phyloP scores from a whole-genome alignment of 176 grass and related monocot genomes.

The Aegilops longissima region DNA sequence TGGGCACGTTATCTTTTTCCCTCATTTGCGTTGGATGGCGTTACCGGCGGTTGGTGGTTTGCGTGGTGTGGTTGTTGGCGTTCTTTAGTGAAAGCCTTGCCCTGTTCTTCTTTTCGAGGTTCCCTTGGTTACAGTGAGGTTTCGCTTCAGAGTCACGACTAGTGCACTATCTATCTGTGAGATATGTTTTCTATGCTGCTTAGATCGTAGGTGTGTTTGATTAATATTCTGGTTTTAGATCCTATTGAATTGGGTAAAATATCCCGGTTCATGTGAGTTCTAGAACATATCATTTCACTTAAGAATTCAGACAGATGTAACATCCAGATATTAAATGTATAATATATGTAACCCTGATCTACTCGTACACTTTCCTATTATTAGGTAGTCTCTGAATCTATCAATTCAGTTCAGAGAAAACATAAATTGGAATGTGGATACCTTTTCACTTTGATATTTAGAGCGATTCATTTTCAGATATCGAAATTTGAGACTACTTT shows the following conservation, averaged over 20 bases:
- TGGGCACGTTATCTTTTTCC: background rate
- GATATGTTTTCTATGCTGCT: background rate
- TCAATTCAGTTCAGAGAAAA: background rate
- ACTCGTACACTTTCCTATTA: background rate
- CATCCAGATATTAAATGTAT: background rate
- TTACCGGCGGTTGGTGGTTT: constrained; percentile 26
- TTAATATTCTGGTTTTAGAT: constrained; percentile 1
- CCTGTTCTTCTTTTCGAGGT: constrained; percentile 1
- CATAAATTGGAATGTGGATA: background rate
- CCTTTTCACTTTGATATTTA: background rate
- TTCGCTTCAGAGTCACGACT: background rate
- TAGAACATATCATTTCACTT: background rate
- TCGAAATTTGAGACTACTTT: background rate
- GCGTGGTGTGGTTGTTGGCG: constrained; percentile 36
- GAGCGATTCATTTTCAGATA: background rate
- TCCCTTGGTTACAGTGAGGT: background rate
- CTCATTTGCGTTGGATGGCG: constrained; percentile 17
- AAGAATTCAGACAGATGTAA: background rate
- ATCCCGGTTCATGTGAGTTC: background rate
- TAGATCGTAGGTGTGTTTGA: background rate
- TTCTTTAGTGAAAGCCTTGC: constrained; percentile 13
- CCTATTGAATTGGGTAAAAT: background rate
- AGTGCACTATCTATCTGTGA: background rate
- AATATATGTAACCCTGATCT: background rate
- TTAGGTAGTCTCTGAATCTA: background rate